Evolutionary conservation across 257 asterid genomes (phyloP).

Genomic region (Solanum gandarillasii): DNA sequence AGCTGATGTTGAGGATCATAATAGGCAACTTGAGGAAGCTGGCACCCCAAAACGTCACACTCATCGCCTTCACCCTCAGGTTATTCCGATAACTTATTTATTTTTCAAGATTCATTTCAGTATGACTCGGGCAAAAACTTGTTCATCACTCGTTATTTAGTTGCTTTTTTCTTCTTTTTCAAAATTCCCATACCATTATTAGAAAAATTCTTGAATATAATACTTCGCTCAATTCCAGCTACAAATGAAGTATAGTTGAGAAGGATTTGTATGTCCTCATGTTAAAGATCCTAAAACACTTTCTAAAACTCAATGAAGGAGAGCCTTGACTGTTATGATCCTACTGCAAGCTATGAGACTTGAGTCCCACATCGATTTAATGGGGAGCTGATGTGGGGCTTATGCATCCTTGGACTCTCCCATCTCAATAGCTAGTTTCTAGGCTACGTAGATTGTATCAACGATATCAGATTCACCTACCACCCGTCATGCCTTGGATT

Average conservation of each 20-base stretch:
- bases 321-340: neutral
- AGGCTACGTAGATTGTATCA: neutral
- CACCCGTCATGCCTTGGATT: neutral
- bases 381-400: no score
- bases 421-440: neutral
- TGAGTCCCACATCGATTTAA: no score
- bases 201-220: neutral
- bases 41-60: constrained; percentile 36
- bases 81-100: neutral
- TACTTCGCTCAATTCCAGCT: neutral
- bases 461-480: neutral
- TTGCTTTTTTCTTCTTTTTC: neutral
- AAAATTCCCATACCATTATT: neutral
- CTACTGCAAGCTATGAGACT: no score
- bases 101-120: neutral
- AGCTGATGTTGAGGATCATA: constrained; percentile 27
- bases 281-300: neutral
- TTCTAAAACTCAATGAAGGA: neutral
- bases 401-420: no score
- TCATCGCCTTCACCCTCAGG: constrained; percentile 11
- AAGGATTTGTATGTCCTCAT: neutral
- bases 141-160: neutral
- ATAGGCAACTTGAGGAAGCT: neutral
- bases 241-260: neutral
- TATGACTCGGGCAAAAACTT: neutral